These are phyloP conservation scores for Colletotrichum sp. DNA, from an alignment of 2,329 filamentous ascomycete genomes.

Conservation along the genomic window DNA sequence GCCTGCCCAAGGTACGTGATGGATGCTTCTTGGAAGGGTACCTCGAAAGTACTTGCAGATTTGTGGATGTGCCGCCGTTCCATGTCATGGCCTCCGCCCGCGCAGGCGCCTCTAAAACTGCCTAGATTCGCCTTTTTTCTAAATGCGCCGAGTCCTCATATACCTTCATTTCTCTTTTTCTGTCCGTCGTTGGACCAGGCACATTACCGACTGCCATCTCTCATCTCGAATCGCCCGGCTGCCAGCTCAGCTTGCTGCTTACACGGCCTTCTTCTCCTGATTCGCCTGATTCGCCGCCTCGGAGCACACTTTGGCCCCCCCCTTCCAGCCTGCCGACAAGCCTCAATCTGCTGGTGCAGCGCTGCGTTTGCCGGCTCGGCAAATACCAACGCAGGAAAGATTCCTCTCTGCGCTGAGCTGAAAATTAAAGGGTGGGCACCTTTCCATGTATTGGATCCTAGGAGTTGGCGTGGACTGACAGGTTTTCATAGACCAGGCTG, in stretches of 20 bases:
- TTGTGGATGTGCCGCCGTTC: not conserved
- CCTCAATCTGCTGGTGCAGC: not conserved
- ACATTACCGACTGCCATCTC: not conserved
- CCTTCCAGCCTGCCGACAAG: not conserved
- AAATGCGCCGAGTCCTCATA: not conserved
- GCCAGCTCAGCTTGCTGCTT: not conserved
- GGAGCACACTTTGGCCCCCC: not conserved
- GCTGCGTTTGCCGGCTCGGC: not conserved
- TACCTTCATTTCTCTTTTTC: not conserved
- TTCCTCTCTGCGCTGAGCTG: slow-evolving; percentile 1
- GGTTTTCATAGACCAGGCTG: not conserved
- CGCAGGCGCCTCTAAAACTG: not conserved
- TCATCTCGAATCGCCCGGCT: not conserved
- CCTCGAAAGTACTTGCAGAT: slow-evolving; percentile 5
- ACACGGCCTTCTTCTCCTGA: not conserved
- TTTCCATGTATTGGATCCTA: not conserved
- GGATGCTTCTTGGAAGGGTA: not conserved
- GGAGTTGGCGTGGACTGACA: not conserved
- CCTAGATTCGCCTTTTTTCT: not conserved
- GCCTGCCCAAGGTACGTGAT: not conserved
- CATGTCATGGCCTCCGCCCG: not conserved
- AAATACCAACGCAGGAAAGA: not conserved
- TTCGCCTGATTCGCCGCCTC: slow-evolving; percentile 14
- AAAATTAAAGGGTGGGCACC: not conserved
- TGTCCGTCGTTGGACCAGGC: not conserved